Conservation (phyloP, 768 basidiomycete species). For the Boletus pseudopeckii region DNA sequence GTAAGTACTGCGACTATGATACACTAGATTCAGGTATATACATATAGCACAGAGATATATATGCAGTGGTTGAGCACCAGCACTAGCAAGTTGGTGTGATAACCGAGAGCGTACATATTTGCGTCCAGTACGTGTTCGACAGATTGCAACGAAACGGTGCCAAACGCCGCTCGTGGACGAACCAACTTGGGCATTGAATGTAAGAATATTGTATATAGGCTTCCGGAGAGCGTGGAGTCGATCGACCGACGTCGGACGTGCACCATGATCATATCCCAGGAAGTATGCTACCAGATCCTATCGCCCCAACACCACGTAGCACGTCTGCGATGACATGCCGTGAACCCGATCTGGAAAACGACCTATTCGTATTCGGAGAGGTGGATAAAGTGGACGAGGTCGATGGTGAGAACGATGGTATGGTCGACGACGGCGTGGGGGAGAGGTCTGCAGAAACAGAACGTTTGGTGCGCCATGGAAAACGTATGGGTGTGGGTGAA, state of each 20-base stretch:
- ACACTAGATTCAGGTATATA: neutral
- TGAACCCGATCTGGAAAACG: slow-evolving; percentile 14
- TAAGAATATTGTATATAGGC: too few relatives aligned
- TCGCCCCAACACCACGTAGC: slow-evolving; percentile 43
- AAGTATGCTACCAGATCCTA: slow-evolving; percentile 12
- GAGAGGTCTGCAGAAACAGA: slow-evolving; percentile 4
- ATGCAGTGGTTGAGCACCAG: neutral
- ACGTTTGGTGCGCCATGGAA: slow-evolving; percentile 10
- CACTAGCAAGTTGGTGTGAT: neutral
- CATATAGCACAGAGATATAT: neutral
- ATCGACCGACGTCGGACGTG: neutral
- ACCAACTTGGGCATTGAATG: neutral
- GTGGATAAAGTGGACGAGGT: slow-evolving; percentile 4
- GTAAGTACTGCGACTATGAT: neutral
- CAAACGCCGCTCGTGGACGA: neutral
- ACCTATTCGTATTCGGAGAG: slow-evolving; percentile 10
- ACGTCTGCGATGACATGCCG: slow-evolving; percentile 35
- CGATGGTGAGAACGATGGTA: neutral
- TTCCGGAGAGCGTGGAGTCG: neutral
- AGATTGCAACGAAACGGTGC: neutral
- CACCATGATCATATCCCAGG: neutral
- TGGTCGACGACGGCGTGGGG: neutral
- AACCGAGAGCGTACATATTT: neutral
- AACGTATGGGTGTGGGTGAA: slow-evolving; percentile 4
- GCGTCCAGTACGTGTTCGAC: too few relatives aligned